A percentile compares a stretch with the other conserved stretches of the same genome.
phyloP scores from a whole-genome alignment of 805 yeast genomes.

The Yamadazyma ubonensis region DNA sequence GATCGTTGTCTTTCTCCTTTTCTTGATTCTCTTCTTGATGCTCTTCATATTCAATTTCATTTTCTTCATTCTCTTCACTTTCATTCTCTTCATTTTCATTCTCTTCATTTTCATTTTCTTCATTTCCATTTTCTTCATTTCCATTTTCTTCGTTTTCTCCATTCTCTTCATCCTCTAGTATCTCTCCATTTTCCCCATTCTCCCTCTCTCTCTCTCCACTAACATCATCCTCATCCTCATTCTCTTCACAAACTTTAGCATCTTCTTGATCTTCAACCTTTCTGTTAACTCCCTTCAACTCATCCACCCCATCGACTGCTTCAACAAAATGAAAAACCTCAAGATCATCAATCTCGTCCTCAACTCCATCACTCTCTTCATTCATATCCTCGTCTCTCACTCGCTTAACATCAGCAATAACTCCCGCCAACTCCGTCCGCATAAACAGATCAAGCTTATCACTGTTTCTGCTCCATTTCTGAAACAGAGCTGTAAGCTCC shows the following conservation, averaged over 20 bases:
- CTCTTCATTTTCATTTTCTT: constrained; percentile 3
- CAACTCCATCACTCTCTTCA: constrained; percentile 24
- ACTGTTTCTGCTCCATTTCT: constrained; percentile 37
- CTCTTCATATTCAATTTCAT: constrained; percentile 4
- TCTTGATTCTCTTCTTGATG: not conserved
- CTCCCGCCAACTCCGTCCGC: constrained; percentile 25
- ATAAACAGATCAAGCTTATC: constrained; percentile 30
- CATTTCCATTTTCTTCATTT: not conserved
- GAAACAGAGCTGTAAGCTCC: constrained; percentile 29
- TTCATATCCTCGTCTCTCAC: constrained; percentile 24
- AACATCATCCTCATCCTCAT: constrained; percentile 10
- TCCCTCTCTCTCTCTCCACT: constrained; percentile 9
- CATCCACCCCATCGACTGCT: too few relatives aligned
- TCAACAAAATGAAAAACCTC: too few relatives aligned
- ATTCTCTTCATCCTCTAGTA: constrained; percentile 3
- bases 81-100: constrained; percentile 10
- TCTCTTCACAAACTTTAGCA: constrained; percentile 2
- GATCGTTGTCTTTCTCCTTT: not conserved
- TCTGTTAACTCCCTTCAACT: constrained; percentile 4
- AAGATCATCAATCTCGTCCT: too few relatives aligned
- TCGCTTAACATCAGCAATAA: constrained; percentile 28
- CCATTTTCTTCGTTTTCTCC: constrained; percentile 1
- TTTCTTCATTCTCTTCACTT: constrained; percentile 8
- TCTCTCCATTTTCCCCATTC: too few relatives aligned
- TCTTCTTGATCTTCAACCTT: constrained; percentile 13